Evolutionary conservation across 257 asterid species (phyloP).

Genomic region (Penstemon newberryi): DNA sequence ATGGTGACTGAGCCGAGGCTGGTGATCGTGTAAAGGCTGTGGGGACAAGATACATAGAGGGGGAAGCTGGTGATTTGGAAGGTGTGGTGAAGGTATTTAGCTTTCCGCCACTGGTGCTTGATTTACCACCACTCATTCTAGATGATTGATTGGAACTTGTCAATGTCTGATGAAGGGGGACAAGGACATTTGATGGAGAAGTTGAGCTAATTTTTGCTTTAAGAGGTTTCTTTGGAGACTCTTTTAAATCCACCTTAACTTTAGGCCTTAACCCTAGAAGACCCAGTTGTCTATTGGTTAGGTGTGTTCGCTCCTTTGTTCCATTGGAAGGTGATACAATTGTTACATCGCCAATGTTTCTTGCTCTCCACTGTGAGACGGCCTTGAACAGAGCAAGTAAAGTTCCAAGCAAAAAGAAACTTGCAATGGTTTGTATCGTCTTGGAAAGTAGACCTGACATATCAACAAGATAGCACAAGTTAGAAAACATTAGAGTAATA

Average conservation of each 20-base stretch:
- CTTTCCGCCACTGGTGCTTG: conserved; percentile 52
- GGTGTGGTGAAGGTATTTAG: conserved; percentile 53
- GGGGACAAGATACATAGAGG: conserved; percentile 74
- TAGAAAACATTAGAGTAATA: conserved; percentile 3
- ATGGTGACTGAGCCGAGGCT: conserved; percentile 47
- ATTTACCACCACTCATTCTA: conserved; percentile 57
- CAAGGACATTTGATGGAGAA: conserved; percentile 60
- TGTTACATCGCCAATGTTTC: conserved; percentile 40
- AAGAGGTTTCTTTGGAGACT: conserved; percentile 68
- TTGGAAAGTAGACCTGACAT: conserved; percentile 57
- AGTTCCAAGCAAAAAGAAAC: conserved; percentile 52
- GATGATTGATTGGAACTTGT: conserved; percentile 45
- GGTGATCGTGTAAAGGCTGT: conserved; percentile 55
- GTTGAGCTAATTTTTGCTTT: conserved; percentile 54
- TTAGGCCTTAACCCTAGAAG: conserved; percentile 74
- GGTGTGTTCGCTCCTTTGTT: conserved; percentile 55
- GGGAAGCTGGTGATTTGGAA: conserved; percentile 75
- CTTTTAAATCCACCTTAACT: conserved; percentile 42
- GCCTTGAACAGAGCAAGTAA: conserved; percentile 66
- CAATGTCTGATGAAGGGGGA: conserved; percentile 77
- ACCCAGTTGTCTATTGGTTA: conserved; percentile 69
- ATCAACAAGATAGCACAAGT: conserved; percentile 20
- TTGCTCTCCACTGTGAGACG: conserved; percentile 55
- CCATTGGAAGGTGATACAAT: conserved; percentile 63
- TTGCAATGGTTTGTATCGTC: conserved; percentile 43